Evolutionary conservation across 306 rosid species (phyloP).

Genomic region (Glycine latifolia): DNA sequence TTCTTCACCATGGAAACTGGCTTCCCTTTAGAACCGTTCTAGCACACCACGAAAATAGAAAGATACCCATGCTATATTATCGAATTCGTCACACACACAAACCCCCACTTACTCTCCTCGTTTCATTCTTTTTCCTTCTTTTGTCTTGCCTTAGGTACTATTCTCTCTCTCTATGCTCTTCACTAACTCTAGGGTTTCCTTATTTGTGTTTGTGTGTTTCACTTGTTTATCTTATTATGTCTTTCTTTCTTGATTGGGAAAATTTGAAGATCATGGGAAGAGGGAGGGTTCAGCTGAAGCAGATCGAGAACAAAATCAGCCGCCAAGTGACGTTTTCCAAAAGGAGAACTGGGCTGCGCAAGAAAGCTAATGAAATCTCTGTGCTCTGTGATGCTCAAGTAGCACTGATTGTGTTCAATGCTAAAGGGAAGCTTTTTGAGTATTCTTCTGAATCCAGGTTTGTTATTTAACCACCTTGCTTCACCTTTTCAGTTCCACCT

Average conservation of each 20-base stretch:
- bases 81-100: not conserved
- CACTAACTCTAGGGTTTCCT: constrained; percentile 39
- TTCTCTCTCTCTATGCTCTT: not conserved
- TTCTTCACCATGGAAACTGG: not conserved
- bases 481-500: not conserved
- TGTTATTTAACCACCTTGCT: not conserved
- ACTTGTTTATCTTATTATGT: not conserved
- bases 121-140: constrained; percentile 10
- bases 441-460: constrained; percentile 72
- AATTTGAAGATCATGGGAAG: constrained; percentile 60
- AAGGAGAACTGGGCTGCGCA: constrained; percentile 66
- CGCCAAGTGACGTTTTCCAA: constrained; percentile 88
- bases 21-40: not conserved
- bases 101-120: not conserved
- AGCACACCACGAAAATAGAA: constrained; percentile 65
- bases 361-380: constrained; percentile 87
- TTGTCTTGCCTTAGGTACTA: constrained; percentile 16
- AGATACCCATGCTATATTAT: constrained; percentile 40
- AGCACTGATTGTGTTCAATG: constrained; percentile 74
- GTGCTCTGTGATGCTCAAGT: constrained; percentile 87
- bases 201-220: not conserved
- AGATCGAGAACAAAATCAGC: constrained; percentile 86
- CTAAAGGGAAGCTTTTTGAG: constrained; percentile 76
- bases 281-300: constrained; percentile 80
- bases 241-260: constrained; percentile 4